Evolutionary conservation across 192 early-diverging fungal species (phyloP).

Genomic region (Funneliformis mosseae): DNA sequence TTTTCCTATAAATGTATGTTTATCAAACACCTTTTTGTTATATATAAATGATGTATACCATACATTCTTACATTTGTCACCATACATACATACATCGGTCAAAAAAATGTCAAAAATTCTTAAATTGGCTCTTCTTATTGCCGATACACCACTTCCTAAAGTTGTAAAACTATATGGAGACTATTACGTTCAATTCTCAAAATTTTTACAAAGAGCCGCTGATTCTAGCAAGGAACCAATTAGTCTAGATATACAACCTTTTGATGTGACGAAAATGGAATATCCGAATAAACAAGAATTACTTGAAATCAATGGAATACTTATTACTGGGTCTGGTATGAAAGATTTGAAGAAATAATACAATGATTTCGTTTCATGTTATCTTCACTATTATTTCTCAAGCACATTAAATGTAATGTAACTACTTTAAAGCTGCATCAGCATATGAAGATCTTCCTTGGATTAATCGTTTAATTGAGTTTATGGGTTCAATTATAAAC

Average conservation of each 20-base stretch:
- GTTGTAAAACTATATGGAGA: background rate
- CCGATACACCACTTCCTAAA: background rate
- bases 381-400: background rate
- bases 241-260: background rate
- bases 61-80: too few relatives aligned
- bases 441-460: conserved; percentile 69
- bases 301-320: conserved; percentile 50
- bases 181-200: conserved; percentile 13
- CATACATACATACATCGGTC: too few relatives aligned
- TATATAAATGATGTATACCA: too few relatives aligned
- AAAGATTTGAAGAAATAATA: background rate
- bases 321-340: conserved; percentile 59
- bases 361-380: background rate
- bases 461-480: conserved; percentile 63
- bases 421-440: conserved; percentile 43
- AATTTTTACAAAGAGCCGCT: conserved; percentile 17
- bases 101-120: too few relatives aligned
- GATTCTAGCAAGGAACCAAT: background rate
- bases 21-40: too few relatives aligned
- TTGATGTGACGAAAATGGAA: conserved; percentile 22
- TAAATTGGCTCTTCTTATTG: conserved; percentile 4
- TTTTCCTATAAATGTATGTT: too few relatives aligned
- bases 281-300: conserved; percentile 32
- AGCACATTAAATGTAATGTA: background rate
- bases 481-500: conserved; percentile 46